Base-by-base conservation (phyloP, 805 yeast species). In the Lachancea mirantina region DNA sequence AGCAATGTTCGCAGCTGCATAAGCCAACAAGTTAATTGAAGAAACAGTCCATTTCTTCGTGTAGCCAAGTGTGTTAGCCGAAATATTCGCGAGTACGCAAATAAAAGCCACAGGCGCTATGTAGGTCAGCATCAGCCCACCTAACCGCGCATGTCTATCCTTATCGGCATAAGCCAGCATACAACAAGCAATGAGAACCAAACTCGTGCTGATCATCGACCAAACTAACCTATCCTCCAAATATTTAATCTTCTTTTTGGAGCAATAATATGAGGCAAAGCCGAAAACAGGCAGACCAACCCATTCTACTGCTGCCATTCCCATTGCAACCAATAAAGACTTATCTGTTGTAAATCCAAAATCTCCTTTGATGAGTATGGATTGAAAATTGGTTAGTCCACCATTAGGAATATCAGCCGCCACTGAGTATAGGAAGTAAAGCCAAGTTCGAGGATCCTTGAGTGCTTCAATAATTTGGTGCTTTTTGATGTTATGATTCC, bases 21-120 rank as follows among this genome's bases (percentile, higher is more conserved):
- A 79, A 8, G 72, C 78, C 42, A 79, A 60, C 54, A 79, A 65
- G 32, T 67, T 67, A 18, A 74, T 47, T 6, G 77, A 76, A 35
- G 70, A 69, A 24, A 72, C 63, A 7, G 72, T 64, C 34, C 72
- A 61, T 41, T 77, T 74, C 52, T 81, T 81, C 14, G 87, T 77
- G 39, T 73, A 69, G 6, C 88, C 88, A 1, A 84, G 75, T 26
- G 74, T 68, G 48, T 79, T 65, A 1, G 69, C 50, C 3, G 57
- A 49, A 28, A 59, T 46, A 18, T 47, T 32, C 6, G 59, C 43
- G 10, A 50, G 27, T 13, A 45, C 35, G 37, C 59, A 51, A 26
- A 51, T 49, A 34, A 47, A 47, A 8, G 57, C 49, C 6, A 59
- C 46, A 16, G 57, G 63, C 28, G 49, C 40, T 14, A 62, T 45